A percentile compares a stretch with the other conserved stretches of the same genome.
These are phyloP conservation scores for Apiotrichum porosum DNA, from an alignment of 1,284 basidiomycete species.

Conservation along the genomic window DNA sequence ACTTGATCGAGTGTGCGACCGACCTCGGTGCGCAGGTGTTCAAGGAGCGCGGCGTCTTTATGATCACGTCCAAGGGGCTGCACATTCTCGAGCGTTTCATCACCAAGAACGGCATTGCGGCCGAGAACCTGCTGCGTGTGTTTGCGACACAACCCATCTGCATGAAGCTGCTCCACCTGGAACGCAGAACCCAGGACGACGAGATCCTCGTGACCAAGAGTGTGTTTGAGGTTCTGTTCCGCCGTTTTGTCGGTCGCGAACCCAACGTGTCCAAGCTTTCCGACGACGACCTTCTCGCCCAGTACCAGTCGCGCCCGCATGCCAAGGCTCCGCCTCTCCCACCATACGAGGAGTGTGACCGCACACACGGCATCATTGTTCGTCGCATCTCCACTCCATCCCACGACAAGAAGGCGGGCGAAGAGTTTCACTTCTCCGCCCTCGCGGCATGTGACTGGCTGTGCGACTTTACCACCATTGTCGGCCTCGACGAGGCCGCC, in stretches of 20 bases:
- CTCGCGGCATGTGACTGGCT: conserved; percentile 91
- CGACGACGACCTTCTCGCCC: conserved; percentile 46
- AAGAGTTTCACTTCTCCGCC: conserved; percentile 78
- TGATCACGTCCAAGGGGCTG: conserved; percentile 93
- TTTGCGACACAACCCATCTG: conserved; percentile 94
- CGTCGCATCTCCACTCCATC: conserved; percentile 14
- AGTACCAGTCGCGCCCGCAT: conserved; percentile 39
- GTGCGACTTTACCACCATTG: conserved; percentile 93
- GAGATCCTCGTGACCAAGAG: conserved; percentile 94
- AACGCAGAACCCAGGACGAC: conserved; percentile 85
- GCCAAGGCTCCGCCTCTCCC: conserved; percentile 25
- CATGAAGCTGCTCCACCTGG: conserved; percentile 95
- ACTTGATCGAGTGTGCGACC: conserved; percentile 92
- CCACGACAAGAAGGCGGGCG: conserved; percentile 16
- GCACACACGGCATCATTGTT: conserved; percentile 50
- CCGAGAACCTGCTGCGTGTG: conserved; percentile 83
- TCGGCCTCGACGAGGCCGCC: conserved; percentile 91
- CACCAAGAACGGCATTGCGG: conserved; percentile 92
- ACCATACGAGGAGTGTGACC: conserved; percentile 46
- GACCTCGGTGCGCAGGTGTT: conserved; percentile 82
- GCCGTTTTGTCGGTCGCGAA: conserved; percentile 81
- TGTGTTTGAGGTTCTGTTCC: conserved; percentile 91
- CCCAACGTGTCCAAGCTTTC: conserved; percentile 61
- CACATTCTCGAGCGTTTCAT: conserved; percentile 99
- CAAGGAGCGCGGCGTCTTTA: conserved; percentile 95